These are phyloP conservation scores for Raffaelea deltoideospora DNA, from an alignment of 2,329 filamentous ascomycete species.

Conservation along the genomic window DNA sequence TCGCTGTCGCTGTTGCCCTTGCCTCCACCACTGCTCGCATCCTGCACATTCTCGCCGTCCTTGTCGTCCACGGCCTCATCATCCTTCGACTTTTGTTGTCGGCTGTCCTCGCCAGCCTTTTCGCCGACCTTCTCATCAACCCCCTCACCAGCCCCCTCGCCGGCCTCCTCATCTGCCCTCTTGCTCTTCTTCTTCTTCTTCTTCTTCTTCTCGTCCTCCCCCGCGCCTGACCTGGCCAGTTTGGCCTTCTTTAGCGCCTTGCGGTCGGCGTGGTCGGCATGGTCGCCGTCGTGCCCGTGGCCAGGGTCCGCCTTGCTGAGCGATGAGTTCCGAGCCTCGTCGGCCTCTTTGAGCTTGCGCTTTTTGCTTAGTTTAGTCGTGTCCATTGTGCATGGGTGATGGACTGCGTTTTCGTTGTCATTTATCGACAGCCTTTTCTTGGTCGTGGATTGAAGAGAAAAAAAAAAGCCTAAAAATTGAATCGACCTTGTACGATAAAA, in stretches of 20 bases:
- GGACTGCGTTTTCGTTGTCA: background rate
- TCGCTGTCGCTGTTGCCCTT: constrained; percentile 5
- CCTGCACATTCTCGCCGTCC: constrained; percentile 10
- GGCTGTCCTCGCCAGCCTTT: background rate
- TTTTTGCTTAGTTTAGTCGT: constrained; percentile 18
- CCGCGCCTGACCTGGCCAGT: background rate
- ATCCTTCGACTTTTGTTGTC: background rate
- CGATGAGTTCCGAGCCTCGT: no score
- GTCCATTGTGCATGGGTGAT: constrained; percentile 7
- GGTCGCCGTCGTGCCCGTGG: constrained; percentile 6
- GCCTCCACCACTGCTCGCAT: constrained; percentile 4
- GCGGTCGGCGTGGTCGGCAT: constrained; percentile 3
- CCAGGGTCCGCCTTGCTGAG: no score
- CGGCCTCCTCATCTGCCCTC: background rate
- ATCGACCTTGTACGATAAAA: constrained; percentile 1
- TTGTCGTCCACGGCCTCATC: constrained; percentile 7
- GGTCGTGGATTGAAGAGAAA: background rate
- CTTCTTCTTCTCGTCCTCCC: constrained; percentile 5
- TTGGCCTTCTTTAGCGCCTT: constrained; percentile 9
- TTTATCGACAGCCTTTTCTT: background rate
- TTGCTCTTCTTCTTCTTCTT: constrained; percentile 11
- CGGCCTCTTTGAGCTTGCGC: constrained; percentile 19
- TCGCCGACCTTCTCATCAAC: constrained; percentile 1
- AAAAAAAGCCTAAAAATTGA: background rate
- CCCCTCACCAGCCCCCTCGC: background rate